Conservation (phyloP, 1,284 basidiomycete species). For the Butyriboletus appendiculatus region DNA sequence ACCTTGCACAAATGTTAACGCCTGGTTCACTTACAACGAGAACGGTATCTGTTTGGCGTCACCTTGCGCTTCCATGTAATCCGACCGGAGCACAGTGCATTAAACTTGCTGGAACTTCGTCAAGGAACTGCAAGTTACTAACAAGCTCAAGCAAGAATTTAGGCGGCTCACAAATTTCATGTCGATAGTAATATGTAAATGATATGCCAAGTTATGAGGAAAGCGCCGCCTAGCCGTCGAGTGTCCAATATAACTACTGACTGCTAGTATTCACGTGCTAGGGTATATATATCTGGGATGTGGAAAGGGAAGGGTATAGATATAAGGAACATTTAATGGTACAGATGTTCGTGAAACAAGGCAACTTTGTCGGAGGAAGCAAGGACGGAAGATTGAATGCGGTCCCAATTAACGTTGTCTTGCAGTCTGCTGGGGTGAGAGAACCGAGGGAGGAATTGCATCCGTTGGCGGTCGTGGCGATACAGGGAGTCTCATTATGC, state of each 20-base stretch:
- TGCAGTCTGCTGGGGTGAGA: conserved; percentile 29
- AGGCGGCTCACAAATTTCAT: background rate
- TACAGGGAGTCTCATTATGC: conserved; percentile 59
- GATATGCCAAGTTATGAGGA: background rate
- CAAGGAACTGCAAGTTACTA: conserved; percentile 33
- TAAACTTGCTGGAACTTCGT: conserved; percentile 6
- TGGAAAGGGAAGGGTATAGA: conserved; percentile 31
- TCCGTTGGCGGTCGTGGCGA: conserved; percentile 53
- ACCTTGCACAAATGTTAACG: background rate
- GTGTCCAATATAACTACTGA: background rate
- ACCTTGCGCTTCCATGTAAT: conserved; percentile 33
- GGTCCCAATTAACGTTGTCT: conserved; percentile 23
- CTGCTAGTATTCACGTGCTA: background rate
- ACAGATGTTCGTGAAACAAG: conserved; percentile 14
- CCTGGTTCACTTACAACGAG: conserved; percentile 40
- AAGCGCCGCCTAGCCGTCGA: background rate
- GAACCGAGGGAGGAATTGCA: conserved; percentile 13
- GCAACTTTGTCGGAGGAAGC: background rate
- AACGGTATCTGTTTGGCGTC: conserved; percentile 37
- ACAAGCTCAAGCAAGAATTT: background rate
- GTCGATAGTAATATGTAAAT: background rate
- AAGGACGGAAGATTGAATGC: background rate
- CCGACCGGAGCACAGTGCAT: background rate
- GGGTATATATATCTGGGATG: conserved; percentile 24
- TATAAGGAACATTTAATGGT: conserved; percentile 14